Evolutionary conservation across 768 basidiomycete species (phyloP).

Genomic region (Grammothele lineata): DNA sequence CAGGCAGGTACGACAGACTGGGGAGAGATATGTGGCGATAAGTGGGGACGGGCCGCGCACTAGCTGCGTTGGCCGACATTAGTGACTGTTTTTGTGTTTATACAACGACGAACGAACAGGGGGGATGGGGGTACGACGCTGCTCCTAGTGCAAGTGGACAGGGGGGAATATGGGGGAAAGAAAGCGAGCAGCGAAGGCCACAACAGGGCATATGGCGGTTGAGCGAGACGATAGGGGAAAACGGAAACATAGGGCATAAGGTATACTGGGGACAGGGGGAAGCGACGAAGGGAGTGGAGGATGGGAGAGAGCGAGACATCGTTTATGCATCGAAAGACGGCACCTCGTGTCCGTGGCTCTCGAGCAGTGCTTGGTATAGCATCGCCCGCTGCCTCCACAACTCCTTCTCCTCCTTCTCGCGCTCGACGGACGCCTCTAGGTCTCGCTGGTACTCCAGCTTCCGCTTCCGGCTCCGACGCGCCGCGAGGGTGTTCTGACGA

Average conservation of each 20-base stretch:
- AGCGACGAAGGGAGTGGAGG: slow-evolving; percentile 4
- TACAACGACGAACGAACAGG: not conserved
- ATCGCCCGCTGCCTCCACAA: slow-evolving; percentile 56
- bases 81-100: slow-evolving; percentile 15
- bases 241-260: slow-evolving; percentile 19
- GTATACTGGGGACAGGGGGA: slow-evolving; percentile 16
- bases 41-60: slow-evolving; percentile 4
- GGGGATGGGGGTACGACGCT: slow-evolving; percentile 48
- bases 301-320: not conserved
- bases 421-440: slow-evolving; percentile 54
- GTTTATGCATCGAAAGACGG: slow-evolving; percentile 28
- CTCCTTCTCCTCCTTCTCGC: slow-evolving; percentile 53
- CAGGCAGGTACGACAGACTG: not conserved
- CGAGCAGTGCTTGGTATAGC: slow-evolving; percentile 46
- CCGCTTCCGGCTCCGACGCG: slow-evolving; percentile 71
- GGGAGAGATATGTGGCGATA: too few relatives aligned
- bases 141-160: slow-evolving; percentile 47
- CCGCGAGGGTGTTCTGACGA: slow-evolving; percentile 81
- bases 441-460: slow-evolving; percentile 67
- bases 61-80: slow-evolving; percentile 10
- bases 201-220: slow-evolving; percentile 14
- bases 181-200: slow-evolving; percentile 45
- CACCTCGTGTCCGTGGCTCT: slow-evolving; percentile 52
- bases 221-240: slow-evolving; percentile 12
- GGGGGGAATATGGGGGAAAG: slow-evolving; percentile 21